Percentiles rank a stretch among this genome's conserved stretches.
Conservation (phyloP, 179 eudicot genomes). For the Monotropa hypopitys region DNA sequence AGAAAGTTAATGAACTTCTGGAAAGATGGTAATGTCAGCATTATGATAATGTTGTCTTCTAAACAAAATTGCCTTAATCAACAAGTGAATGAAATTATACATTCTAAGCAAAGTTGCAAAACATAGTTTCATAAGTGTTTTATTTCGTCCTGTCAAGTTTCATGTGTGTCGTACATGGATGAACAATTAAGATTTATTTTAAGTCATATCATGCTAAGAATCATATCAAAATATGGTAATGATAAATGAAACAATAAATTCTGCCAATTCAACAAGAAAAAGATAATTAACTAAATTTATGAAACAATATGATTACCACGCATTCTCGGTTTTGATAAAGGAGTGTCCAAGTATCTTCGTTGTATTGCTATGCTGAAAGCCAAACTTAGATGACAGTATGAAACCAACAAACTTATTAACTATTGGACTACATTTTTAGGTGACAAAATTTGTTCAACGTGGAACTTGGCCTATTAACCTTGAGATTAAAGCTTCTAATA, state of each 20-base stretch:
- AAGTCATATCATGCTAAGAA: not conserved
- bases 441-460: not conserved
- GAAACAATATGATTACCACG: not conserved
- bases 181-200: not conserved
- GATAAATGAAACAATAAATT: not conserved
- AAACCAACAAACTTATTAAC: not conserved
- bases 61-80: not conserved
- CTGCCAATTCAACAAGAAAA: not conserved
- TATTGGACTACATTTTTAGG: not conserved
- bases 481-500: no score
- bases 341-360: not conserved
- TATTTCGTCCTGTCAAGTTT: not conserved
- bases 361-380: not conserved
- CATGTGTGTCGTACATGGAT: not conserved
- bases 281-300: not conserved
- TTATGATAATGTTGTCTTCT: not conserved
- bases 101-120: not conserved
- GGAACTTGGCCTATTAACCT: no score
- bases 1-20: not conserved
- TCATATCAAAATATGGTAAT: not conserved
- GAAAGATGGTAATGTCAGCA: not conserved
- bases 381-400: not conserved
- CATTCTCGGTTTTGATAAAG: not conserved
- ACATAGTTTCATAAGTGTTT: not conserved
- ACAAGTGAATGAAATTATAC: not conserved